Percentiles rank a stretch among this genome's conserved stretches.
These are phyloP conservation scores for Haplographium delicatum DNA, from an alignment of 495 filamentous ascomycete species.

Conservation along the genomic window DNA sequence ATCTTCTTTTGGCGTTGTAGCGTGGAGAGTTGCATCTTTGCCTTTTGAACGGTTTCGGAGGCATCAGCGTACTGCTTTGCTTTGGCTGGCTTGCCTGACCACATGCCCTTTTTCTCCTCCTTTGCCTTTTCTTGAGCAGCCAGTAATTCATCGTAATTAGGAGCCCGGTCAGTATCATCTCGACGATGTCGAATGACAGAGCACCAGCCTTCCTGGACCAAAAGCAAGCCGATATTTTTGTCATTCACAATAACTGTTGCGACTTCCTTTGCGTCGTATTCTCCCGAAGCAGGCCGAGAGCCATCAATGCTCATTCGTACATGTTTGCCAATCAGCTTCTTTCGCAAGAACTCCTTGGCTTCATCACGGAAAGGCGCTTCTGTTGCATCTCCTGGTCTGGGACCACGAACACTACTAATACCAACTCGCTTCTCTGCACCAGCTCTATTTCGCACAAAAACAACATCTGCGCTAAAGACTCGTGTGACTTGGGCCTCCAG, in stretches of 20 bases:
- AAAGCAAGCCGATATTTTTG: conserved; percentile 77
- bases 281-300: conserved; percentile 82
- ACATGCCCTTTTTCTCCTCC: conserved; percentile 85
- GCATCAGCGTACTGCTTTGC: conserved; percentile 78
- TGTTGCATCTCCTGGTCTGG: conserved; percentile 53
- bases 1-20: conserved; percentile 86
- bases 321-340: conserved; percentile 92
- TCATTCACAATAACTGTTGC: conserved; percentile 77
- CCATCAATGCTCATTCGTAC: conserved; percentile 84
- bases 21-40: conserved; percentile 83
- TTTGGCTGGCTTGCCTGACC: conserved; percentile 78
- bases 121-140: conserved; percentile 82
- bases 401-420: conserved; percentile 87
- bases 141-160: conserved; percentile 89
- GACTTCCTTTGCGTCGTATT: conserved; percentile 90
- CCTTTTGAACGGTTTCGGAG: conserved; percentile 89
- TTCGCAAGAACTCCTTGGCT: conserved; percentile 92
- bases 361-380: conserved; percentile 84
- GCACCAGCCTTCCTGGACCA: conserved; percentile 88
- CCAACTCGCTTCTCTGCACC: conserved; percentile 85
- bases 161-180: conserved; percentile 86
- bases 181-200: conserved; percentile 91
- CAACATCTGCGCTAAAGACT: conserved; percentile 82
- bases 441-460: conserved; percentile 76
- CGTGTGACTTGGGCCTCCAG: conserved; percentile 77